Evolutionary conservation across 2,329 filamentous ascomycete species (phyloP), one percentile per base, ranked within the genome.

Genomic region (Bipolaris gigantea): DNA sequence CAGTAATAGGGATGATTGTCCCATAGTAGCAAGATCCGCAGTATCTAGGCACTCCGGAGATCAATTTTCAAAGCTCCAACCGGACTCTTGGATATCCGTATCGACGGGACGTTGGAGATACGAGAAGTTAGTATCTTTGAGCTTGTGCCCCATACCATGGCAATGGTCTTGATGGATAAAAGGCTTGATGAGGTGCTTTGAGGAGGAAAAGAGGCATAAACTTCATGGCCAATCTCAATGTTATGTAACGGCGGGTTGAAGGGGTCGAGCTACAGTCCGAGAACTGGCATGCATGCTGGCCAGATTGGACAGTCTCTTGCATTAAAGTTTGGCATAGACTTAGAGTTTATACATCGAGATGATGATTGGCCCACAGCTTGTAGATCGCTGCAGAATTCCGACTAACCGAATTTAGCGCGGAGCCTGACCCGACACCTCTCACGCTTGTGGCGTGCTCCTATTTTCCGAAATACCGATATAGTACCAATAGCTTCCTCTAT

Each of bases 301-400:
- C n/a, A 30, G 15, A 40, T 32, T 15, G 19, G 7, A 6, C 9
- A 16, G 44, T 23, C 10, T 21, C 21, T 13, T 43, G 25, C 2
- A 11, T 11, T 21, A 39, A 7, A 19, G 36, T 21, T 39, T 18
- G 36, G 18, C 33, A 21, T 11, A 30, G 7, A 7, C 42, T 42
- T 53, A 34, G 21, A 23, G 50, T 53, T 48, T 30, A n/a, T 23
- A 9, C 8, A 40, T n/a, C 19, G 23, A n/a, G 19, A 8, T 13
- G 10, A 5, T 5, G 23, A 27, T 16, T 9, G 30, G 36, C n/a
- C 36, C 30, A 11, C 15, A 13, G 8, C 35, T 23, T 11, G 21
- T 16, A 21, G 43, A 53, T 48, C 50, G 30, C 44, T 48, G 50
- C 50, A 53, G 50, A 44, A 44, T 19, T 33, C 25, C 21, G 25